Base-by-base conservation (phyloP, 73 alveolate genomes). In the Blepharisma stoltei region DNA sequence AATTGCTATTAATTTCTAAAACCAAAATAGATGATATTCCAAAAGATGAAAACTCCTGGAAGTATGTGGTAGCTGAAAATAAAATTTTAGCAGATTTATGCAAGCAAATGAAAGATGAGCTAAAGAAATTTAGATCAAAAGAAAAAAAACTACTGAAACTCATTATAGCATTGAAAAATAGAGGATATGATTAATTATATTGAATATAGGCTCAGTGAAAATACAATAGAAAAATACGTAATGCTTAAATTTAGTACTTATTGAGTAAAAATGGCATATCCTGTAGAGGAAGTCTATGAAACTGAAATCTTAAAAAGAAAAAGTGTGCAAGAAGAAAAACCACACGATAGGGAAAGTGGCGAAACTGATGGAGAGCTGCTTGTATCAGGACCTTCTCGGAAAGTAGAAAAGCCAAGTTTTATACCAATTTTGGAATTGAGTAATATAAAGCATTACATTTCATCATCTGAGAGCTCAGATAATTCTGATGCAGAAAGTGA, bases 41-140 rank as follows among this genome's bases (percentile, higher is more conserved):
- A 1, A 60, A 14, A 18, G 73, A 60, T 60, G 73, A 60, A 9
- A 25, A 60, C 46, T 60, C 73, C 23, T 60, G 73, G 47, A 60
- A 60, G 46, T 60, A 60, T 25, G 18, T 60, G 11, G 73, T 60
- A 18, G 14, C 73, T 20, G 73, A 60, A 38, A 60, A 60, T 60
- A n/a, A 60, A 60, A n/a, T 14, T 60, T 60, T 60, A 38, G 18
- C 23, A 1, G 23, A 60, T 8, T n/a, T 60, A 14, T 60, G 73
- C 23, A 38, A 60, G 47, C 46, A 60, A 60, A 60, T 60, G 73
- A 14, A 38, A 25, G 23, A 60, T 2, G 73, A 60, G 14, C 14
- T 60, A 14, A 60, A 60, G 23, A n/a, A 60, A 14, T 60, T 60
- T 8, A 14, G 46, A 5, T 14, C 46, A 25, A 60, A 60, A 25